Conservation (phyloP, 371 early-diverging fungal species). For the Apophysomyces sp. region DNA sequence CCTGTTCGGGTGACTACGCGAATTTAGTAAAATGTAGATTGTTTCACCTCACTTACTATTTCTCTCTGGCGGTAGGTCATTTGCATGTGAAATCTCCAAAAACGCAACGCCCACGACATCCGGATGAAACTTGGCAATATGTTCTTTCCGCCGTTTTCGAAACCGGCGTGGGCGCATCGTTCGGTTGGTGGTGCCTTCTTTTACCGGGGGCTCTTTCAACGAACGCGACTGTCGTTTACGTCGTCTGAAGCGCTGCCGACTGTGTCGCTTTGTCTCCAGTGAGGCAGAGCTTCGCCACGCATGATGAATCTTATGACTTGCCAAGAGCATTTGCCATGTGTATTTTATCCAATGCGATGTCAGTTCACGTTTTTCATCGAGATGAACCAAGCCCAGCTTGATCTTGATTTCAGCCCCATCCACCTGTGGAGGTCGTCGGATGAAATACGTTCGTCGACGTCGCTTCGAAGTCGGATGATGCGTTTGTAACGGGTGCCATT, state of each 20-base stretch:
- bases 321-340: constrained; percentile 1
- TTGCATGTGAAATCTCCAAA: constrained; percentile 63
- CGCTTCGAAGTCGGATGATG: background rate
- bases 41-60: constrained; percentile 28
- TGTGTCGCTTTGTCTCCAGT: background rate
- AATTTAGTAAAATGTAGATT: background rate
- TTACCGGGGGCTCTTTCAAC: background rate
- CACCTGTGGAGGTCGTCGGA: background rate
- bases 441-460: background rate
- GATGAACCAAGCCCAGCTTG: background rate
- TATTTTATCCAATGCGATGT: background rate
- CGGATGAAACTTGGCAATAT: constrained; percentile 27
- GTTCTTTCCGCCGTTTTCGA: constrained; percentile 9
- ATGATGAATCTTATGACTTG: constrained; percentile 1
- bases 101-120: constrained; percentile 60
- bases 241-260: constrained; percentile 7
- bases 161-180: background rate
- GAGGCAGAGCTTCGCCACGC: constrained; percentile 1
- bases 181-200: background rate
- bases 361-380: background rate
- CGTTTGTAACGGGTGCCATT: constrained; percentile 16
- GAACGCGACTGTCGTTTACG: background rate
- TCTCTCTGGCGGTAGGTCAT: constrained; percentile 59
- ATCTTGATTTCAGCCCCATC: background rate
- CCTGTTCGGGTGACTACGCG: constrained; percentile 52